phyloP scores from a whole-genome alignment of 23 red algal genomes.

The Gracilaria domingensis region DNA sequence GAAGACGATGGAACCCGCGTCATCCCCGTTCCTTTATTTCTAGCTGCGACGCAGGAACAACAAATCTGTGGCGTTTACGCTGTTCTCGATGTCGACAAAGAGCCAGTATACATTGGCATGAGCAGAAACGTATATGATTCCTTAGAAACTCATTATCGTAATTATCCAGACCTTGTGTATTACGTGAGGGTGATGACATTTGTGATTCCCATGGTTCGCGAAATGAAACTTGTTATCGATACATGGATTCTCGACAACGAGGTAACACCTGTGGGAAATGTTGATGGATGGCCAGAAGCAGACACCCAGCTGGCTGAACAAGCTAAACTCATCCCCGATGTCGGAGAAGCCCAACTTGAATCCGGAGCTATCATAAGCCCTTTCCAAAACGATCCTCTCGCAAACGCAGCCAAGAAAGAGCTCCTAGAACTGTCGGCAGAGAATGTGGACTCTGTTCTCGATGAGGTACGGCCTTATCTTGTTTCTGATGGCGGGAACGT shows the following conservation, averaged over 20 bases:
- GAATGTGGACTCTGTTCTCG: slow-evolving; percentile 67
- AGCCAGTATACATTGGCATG: slow-evolving; percentile 72
- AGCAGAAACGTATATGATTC: slow-evolving; percentile 67
- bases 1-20: slow-evolving; percentile 78
- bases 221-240: slow-evolving; percentile 78
- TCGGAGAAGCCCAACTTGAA: neutral
- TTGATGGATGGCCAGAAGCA: slow-evolving; percentile 48
- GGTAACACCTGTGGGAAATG: slow-evolving; percentile 51
- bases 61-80: slow-evolving; percentile 76
- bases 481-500: slow-evolving; percentile 93
- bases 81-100: slow-evolving; percentile 61
- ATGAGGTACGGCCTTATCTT: slow-evolving; percentile 89
- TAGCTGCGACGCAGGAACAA: slow-evolving; percentile 33
- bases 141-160: slow-evolving; percentile 54
- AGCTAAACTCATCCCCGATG: slow-evolving; percentile 13
- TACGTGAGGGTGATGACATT: slow-evolving; percentile 78
- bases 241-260: slow-evolving; percentile 74
- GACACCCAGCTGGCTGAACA: slow-evolving; percentile 62
- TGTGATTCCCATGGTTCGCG: slow-evolving; percentile 61
- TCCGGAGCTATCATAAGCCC: slow-evolving; percentile 65
- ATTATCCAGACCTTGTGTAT: slow-evolving; percentile 20
- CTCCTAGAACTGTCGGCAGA: slow-evolving; percentile 38
- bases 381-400: slow-evolving; percentile 57
- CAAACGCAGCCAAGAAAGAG: neutral
- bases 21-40: slow-evolving; percentile 54